A percentile compares a stretch with the other conserved stretches of the same genome.
phyloP scores from a whole-genome alignment of 345 rosid species.

The Citrus sinensis region DVS_A1.0 CM039167.1:14507501-14508000 shows the following conservation, averaged over 20 bases:
- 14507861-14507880: constrained; percentile 37
- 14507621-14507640: constrained; percentile 34
- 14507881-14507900: constrained; percentile 22
- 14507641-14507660: constrained; percentile 63
- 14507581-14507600: constrained; percentile 4
- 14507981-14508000: constrained; percentile 46
- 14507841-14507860: constrained; percentile 42
- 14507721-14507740: constrained; percentile 12
- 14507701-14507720: constrained; percentile 15
- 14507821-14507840: constrained; percentile 20
- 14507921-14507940: constrained; percentile 26
- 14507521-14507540: constrained; percentile 10
- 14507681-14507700: constrained; percentile 33
- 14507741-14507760: neutral
- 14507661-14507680: neutral
- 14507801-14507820: constrained; percentile 34
- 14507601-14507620: constrained; percentile 5
- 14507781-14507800: constrained; percentile 51
- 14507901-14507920: constrained; percentile 31
- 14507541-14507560: neutral
- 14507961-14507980: constrained; percentile 9
- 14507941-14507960: constrained; percentile 25
- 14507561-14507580: constrained; percentile 17
- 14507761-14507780: neutral
- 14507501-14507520: neutral